Base-by-base conservation (phyloP, 345 rosid species). In the Psidium guajava region DNA sequence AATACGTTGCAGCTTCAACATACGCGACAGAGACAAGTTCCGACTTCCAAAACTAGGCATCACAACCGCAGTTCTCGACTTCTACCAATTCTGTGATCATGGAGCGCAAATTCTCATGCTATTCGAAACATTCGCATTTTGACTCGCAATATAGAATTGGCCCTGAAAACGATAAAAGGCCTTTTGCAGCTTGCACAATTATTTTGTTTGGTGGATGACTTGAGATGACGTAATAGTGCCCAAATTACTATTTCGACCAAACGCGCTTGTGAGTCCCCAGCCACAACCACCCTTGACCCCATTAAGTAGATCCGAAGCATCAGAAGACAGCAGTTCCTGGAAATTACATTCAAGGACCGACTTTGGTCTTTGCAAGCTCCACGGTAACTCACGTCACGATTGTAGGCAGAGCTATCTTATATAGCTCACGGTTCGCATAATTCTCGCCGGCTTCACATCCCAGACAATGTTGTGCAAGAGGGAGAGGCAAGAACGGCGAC, bases 221-320 rank as follows among this genome's bases (percentile, higher is more conserved):
- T 21, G 58, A 55, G 25, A 18, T 21, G 77, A 69, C 6, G 42
- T 18, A 0, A 69, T 69, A 4, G 24, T 20, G 44, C 24, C 42
- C 77, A 40, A 69, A 8, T 69, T 49, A 50, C 14, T 50, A 50
- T 50, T 11, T 83, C 84, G 28, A 86, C 81, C 25, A 84, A 77
- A 54, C 88, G 85, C 9, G 88, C 88, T 52, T 86, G 88, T 42
- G 88, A 84, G 51, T 86, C 88, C 40, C 88, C 88, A 11, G 88
- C 88, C 54, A 86, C 83, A 5, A 84, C 86, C 32, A 86, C 64
- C 86, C 88, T 57, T 40, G 88, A 86, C 6, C 6, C 88, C 88
- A 10, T 86, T 86, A 15, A 86, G 83, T 40, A 86, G 82, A 83
- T 86, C 88, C 16, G 86, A 86, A 6, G 64, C 77, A 44, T 86